A percentile compares a stretch with the other conserved stretches of the same genome.
Conservation (phyloP, 805 yeast genomes). For the Wickerhamomyces bisporus region DNA sequence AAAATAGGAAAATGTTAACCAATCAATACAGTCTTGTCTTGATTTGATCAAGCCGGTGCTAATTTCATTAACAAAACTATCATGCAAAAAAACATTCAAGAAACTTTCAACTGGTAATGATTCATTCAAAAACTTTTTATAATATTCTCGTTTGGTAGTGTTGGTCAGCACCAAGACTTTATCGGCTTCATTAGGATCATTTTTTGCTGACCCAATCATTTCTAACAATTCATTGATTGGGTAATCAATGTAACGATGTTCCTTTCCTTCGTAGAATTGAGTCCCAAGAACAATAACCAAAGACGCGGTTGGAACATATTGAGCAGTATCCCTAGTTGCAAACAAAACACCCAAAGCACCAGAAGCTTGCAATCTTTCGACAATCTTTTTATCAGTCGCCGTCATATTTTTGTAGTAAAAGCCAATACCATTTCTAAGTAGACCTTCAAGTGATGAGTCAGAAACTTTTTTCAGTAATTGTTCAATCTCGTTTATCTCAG, state of each 20-base stretch:
- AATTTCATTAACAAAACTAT: constrained; percentile 70
- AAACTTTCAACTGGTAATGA: constrained; percentile 84
- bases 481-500: constrained; percentile 33
- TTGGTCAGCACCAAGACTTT: constrained; percentile 54
- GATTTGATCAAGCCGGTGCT: constrained; percentile 54
- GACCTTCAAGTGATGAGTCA: constrained; percentile 41
- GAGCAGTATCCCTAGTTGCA: constrained; percentile 53
- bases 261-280: constrained; percentile 63
- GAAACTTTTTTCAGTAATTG: constrained; percentile 38
- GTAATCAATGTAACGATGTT: constrained; percentile 66
- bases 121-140: constrained; percentile 63
- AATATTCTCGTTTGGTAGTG: constrained; percentile 51
- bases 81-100: constrained; percentile 53
- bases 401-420: constrained; percentile 54
- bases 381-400: constrained; percentile 44
- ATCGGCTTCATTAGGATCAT: constrained; percentile 28
- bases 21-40: constrained; percentile 85
- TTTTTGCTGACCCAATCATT: constrained; percentile 48
- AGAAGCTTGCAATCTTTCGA: constrained; percentile 46
- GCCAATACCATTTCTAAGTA: constrained; percentile 60
- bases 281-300: constrained; percentile 68
- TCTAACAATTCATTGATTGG: constrained; percentile 58
- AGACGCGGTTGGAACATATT: constrained; percentile 44
- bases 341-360: constrained; percentile 53
- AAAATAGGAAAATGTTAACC: constrained; percentile 81